phyloP scores from a whole-genome alignment of 2,329 filamentous ascomycete species.

The Mycosphaerella arachidis region DNA sequence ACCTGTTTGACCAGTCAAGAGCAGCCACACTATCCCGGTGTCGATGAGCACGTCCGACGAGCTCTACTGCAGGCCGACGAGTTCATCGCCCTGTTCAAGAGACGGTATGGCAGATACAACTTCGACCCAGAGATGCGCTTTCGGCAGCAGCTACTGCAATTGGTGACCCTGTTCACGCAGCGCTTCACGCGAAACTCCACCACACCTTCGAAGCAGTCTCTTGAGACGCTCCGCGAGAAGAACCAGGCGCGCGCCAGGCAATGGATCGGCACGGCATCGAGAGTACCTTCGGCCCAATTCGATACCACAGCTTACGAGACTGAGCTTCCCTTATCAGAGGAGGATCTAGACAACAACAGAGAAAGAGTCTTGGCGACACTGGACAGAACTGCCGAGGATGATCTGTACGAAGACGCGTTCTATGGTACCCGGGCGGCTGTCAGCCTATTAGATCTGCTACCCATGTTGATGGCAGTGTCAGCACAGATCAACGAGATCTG shows the following conservation, averaged over 20 bases:
- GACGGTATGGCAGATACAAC: conserved; percentile 34
- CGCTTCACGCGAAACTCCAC: conserved; percentile 37
- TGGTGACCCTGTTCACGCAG: conserved; percentile 43
- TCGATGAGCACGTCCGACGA: conserved; percentile 4
- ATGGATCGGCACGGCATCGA: conserved; percentile 21
- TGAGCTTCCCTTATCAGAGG: conserved; percentile 4
- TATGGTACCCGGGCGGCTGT: conserved; percentile 34
- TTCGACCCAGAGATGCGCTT: conserved; percentile 41
- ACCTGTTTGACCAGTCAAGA: conserved; percentile 35
- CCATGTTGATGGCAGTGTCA: conserved; percentile 48
- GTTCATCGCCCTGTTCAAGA: conserved; percentile 42
- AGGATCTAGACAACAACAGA: conserved; percentile 23
- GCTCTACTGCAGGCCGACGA: conserved; percentile 32
- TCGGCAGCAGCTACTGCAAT: conserved; percentile 47
- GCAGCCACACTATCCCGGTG: not conserved
- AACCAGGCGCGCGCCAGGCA: conserved; percentile 23
- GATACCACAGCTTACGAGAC: conserved; percentile 12
- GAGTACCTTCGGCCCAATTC: conserved; percentile 22
- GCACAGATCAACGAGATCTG: conserved; percentile 32
- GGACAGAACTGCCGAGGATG: conserved; percentile 23
- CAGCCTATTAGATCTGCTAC: conserved; percentile 41
- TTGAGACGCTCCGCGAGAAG: conserved; percentile 34
- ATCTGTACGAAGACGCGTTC: conserved; percentile 24
- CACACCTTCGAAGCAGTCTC: conserved; percentile 36
- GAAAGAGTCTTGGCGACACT: conserved; percentile 20